Base-by-base conservation (phyloP, 148 eudicot species). In the Agrostemma githago region DNA sequence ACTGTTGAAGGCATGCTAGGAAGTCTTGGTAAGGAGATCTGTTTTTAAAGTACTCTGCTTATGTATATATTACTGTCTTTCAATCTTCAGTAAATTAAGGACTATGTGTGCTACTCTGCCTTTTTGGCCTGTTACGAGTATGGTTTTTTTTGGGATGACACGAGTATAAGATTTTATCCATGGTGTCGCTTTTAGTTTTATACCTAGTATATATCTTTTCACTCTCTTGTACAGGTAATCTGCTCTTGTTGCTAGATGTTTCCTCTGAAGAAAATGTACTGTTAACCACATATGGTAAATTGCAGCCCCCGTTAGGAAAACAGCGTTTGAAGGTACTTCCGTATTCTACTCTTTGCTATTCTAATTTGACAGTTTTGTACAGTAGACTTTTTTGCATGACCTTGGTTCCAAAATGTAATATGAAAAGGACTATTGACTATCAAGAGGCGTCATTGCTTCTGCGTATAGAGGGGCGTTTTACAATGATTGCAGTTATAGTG, bases 281-380 rank as follows among this genome's bases (percentile, higher is more conserved):
- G 84, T 84, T 77, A 16, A 95, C 99, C 4, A 86, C 97, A 8
- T 95, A 92, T 81, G 99, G 99, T 48, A 92, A 88, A 85, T 78
- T 95, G 88, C 97, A 92, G 76, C 99, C 99, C 64, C 99, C 99
- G 64, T 83, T 95, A 34, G 99, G 99, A 76, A 95, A 92, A 68
- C 96, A 95, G 67, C 97, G 99, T 57, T 74, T 92, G 78, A 95
- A 95, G 99, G 99, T 92, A 75, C 26, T 10, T 48, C 54, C 61
- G 56, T 21, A 58, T 42, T 37, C 42, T 46, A 46, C 53, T 46
- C 14, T n/a, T n/a, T 48, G 54, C 12, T 48, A 8, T 15, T 48
- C 54, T 48, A 15, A 48, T 48, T 48, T 48, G 54, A 15, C 54
- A 48, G 54, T 11, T 48, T n/a, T 15, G 6, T 15, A 10, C 15